Conservation (phyloP, 805 yeast genomes). For the Wickerhamomyces hampshirensis region DNA sequence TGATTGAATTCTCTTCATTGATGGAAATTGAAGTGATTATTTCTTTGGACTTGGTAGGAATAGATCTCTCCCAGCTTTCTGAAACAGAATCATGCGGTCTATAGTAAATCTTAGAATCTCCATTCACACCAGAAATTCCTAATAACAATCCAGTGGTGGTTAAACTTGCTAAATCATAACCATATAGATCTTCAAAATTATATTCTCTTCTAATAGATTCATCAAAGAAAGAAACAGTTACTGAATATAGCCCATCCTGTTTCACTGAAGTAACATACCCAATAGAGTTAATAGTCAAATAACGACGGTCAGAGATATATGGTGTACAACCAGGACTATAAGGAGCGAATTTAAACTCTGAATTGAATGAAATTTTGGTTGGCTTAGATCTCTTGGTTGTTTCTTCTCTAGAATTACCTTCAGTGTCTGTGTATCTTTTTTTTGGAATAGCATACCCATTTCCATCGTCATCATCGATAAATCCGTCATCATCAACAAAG, state of each 20-base stretch:
- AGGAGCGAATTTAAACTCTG: conserved; percentile 43
- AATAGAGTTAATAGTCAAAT: conserved; percentile 69
- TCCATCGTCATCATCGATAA: conserved; percentile 62
- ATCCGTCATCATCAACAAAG: conserved; percentile 44
- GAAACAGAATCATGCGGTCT: conserved; percentile 62
- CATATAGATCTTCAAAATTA: conserved; percentile 72
- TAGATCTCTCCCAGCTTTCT: conserved; percentile 66
- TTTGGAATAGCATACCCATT: conserved; percentile 37
- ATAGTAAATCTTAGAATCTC: conserved; percentile 48
- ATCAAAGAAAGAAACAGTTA: conserved; percentile 89
- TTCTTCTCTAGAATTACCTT: conserved; percentile 1
- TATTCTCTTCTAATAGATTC: conserved; percentile 70
- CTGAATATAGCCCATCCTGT: conserved; percentile 51
- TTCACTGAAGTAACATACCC: conserved; percentile 83
- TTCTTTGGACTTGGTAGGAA: conserved; percentile 50
- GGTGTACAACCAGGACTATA: conserved; percentile 90
- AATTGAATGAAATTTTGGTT: conserved; percentile 2
- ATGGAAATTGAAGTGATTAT: conserved; percentile 64
- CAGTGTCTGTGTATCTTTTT: conserved; percentile 13
- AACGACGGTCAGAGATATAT: conserved; percentile 62
- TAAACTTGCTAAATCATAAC: conserved; percentile 72
- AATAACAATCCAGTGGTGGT: conserved; percentile 62
- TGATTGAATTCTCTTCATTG: conserved; percentile 54
- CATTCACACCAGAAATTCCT: conserved; percentile 42
- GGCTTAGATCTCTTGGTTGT: conserved; percentile 7